These are phyloP conservation scores for Hortiboletus campestris DNA, from an alignment of 768 basidiomycete genomes.

Conservation along the genomic window DNA sequence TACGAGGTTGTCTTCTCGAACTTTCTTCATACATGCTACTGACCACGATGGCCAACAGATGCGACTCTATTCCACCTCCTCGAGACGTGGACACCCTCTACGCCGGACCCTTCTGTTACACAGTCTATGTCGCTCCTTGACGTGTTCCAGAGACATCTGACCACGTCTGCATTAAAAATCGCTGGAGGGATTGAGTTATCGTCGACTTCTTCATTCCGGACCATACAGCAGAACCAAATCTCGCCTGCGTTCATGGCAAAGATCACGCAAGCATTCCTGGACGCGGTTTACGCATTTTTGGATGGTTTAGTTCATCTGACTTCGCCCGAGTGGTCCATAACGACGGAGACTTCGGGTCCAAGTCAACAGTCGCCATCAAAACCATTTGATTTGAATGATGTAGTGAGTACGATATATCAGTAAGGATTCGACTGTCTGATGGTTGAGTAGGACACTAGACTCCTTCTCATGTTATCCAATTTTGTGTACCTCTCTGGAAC, in stretches of 20 bases:
- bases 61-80: conserved; percentile 78
- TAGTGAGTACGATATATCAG: conserved; percentile 41
- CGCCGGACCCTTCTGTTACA: conserved; percentile 63
- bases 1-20: conserved; percentile 57
- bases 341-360: conserved; percentile 5
- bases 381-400: conserved; percentile 56
- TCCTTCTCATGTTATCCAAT: conserved; percentile 88
- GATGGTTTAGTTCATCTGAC: conserved; percentile 84
- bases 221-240: conserved; percentile 59
- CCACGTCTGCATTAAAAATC: conserved; percentile 73
- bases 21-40: not conserved
- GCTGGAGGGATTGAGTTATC: conserved; percentile 71
- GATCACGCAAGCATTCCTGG: conserved; percentile 83
- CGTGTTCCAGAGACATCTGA: conserved; percentile 75
- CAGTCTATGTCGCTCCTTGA: conserved; percentile 76
- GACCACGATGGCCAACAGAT: conserved; percentile 48
- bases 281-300: conserved; percentile 79
- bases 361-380: conserved; percentile 24
- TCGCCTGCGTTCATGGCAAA: conserved; percentile 64
- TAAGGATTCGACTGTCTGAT: not conserved
- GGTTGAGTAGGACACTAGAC: conserved; percentile 69
- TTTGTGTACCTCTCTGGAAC: conserved; percentile 70
- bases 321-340: conserved; percentile 57
- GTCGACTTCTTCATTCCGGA: conserved; percentile 45
- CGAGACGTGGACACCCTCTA: conserved; percentile 79